Evolutionary conservation across 768 basidiomycete genomes (phyloP), one percentile per base, ranked within the genome.

Genomic region (Boletus reticuloceps): DNA sequence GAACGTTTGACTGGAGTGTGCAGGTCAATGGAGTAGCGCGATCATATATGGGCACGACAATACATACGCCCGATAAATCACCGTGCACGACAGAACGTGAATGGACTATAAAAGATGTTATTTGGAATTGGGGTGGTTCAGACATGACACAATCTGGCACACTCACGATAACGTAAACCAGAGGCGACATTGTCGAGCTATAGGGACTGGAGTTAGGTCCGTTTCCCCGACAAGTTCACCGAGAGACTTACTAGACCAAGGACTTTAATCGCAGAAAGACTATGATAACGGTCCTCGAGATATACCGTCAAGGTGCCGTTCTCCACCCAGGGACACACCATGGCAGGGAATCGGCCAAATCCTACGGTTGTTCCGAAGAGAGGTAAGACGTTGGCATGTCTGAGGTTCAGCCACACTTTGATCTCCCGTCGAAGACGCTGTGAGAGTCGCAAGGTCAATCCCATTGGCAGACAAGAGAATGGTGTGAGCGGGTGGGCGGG

Each of bases 81-180:
- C 64, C 61, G 25, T 65, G 64, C 29, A 63, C 50, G 34, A 65
- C 17, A 34, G 37, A 65, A 13, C 29, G 32, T 4, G 63, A 57
- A 22, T 65, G 64, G 13, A 65, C 64, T 62, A 12, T 5, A 29
- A 29, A 29, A 29, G 6, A 29, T 6, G 32, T 39, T 12, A 17
- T 6, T 19, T 34, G 12, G 13, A 6, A n/a, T 19, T 16, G n/a
- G 16, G 2, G n/a, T 17, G 16, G 19, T 9, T 17, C 6, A 11
- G 17, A 20, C 1, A 6, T 5, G 6, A n/a, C 27, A 29, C 27
- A 29, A 29, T 2, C 27, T 29, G 9, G 9, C 27, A 29, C 27
- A 29, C 29, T 29, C 29, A 29, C 8, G 29, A 29, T 29, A 29
- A 10, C 8, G 29, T 29, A 29, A 29, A 9, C 29, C 29, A 29